Evolutionary conservation across 1,139 yeast genomes (phyloP).

Genomic region (Pichiaceae sp.): DNA sequence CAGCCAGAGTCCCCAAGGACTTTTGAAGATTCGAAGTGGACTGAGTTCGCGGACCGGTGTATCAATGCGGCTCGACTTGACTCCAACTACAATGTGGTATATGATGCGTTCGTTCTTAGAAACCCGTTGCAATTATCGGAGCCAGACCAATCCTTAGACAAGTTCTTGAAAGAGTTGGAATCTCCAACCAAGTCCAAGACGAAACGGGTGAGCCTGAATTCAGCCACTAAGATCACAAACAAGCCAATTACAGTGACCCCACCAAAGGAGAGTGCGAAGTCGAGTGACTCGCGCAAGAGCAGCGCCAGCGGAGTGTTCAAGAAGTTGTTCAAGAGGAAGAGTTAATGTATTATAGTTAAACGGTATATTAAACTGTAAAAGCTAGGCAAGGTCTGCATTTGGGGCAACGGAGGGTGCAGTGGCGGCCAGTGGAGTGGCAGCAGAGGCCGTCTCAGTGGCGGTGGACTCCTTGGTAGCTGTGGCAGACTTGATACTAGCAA

Average conservation of each 20-base stretch:
- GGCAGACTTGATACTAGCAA: background rate
- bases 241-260: no score
- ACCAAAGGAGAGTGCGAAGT: no score
- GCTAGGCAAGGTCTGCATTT: no score
- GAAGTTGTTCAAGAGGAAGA: background rate
- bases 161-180: background rate
- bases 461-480: background rate
- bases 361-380: no score
- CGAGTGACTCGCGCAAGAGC: no score
- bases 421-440: no score
- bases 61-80: slow-evolving; percentile 16
- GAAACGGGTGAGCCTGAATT: no score
- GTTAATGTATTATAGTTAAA: background rate
- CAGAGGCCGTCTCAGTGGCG: no score
- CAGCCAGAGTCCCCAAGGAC: slow-evolving; percentile 34
- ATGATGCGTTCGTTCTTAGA: slow-evolving; percentile 7
- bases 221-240: no score
- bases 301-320: background rate
- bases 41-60: slow-evolving; percentile 27
- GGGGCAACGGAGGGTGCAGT: background rate
- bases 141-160: background rate
- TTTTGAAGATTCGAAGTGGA: slow-evolving; percentile 30
- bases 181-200: background rate
- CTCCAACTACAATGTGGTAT: slow-evolving; percentile 8
- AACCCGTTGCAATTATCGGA: background rate